Conservation (phyloP, 768 basidiomycete species). For the Naganishia vaughanmartiniae region DNA sequence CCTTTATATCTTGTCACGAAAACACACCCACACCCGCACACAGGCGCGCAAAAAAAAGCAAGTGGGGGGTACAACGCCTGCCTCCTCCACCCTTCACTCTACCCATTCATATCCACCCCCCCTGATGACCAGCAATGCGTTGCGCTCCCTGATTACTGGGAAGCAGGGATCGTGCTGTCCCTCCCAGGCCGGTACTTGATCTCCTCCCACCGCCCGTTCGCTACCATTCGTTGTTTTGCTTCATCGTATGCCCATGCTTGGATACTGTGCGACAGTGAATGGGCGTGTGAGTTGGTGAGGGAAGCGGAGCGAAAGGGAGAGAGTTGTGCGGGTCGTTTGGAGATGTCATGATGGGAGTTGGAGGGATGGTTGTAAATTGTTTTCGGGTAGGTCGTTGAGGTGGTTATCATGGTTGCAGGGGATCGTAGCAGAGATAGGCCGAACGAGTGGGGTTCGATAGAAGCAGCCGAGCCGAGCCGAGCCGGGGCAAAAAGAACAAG, state of each 20-base stretch:
- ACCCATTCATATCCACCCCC: neutral
- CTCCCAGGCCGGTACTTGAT: constrained; percentile 68
- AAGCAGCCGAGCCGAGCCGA: no score
- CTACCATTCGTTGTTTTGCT: constrained; percentile 85
- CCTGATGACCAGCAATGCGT: neutral
- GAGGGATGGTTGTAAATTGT: no score
- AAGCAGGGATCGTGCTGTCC: constrained; percentile 16
- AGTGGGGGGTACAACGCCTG: no score
- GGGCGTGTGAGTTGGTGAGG: neutral
- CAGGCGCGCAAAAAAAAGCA: no score
- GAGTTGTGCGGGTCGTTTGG: neutral
- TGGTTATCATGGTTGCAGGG: no score
- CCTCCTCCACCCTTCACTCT: no score
- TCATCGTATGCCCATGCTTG: constrained; percentile 89
- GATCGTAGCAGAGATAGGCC: no score
- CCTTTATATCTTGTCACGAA: no score
- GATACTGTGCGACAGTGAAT: constrained; percentile 59
- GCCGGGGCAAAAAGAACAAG: no score
- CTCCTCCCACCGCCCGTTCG: constrained; percentile 70
- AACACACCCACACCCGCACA: no score
- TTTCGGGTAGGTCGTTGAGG: no score
- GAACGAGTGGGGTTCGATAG: no score
- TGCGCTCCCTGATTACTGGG: neutral
- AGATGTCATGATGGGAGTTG: neutral
- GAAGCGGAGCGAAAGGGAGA: neutral